phyloP scores from a whole-genome alignment of 116 monocot genomes.

The Thalassia testudinum region DNA sequence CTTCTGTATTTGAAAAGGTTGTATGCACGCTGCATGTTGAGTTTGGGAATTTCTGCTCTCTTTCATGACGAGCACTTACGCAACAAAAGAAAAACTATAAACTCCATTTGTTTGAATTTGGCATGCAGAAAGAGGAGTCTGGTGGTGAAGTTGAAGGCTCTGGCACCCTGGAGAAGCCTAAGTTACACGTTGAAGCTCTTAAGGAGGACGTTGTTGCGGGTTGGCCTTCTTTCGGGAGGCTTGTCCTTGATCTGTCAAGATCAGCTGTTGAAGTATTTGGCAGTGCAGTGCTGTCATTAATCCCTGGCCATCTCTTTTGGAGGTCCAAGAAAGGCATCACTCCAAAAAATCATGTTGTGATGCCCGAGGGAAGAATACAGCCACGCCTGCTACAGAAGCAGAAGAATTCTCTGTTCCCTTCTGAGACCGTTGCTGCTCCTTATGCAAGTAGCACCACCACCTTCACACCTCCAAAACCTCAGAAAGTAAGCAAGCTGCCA shows the following conservation, averaged over 20 bases:
- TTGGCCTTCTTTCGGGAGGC: slow-evolving; percentile 80
- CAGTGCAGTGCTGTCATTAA: slow-evolving; percentile 27
- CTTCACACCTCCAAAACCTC: slow-evolving; percentile 23
- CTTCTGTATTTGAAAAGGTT: slow-evolving; percentile 27
- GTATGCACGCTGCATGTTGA: slow-evolving; percentile 1
- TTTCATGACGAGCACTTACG: too few relatives aligned
- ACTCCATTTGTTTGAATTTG: too few relatives aligned
- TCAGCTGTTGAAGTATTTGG: slow-evolving; percentile 44
- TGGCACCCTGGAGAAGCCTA: too few relatives aligned
- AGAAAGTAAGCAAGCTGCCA: slow-evolving; percentile 48
- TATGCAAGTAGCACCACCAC: slow-evolving; percentile 12
- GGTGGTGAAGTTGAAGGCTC: too few relatives aligned
- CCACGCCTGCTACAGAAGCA: slow-evolving; percentile 31
- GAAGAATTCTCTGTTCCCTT: slow-evolving; percentile 19
- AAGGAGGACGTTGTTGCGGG: slow-evolving; percentile 59
- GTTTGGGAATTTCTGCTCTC: too few relatives aligned
- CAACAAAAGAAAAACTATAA: too few relatives aligned
- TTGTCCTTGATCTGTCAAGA: slow-evolving; percentile 63
- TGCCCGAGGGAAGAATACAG: slow-evolving; percentile 53
- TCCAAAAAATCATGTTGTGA: slow-evolving; percentile 58
- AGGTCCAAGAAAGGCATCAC: slow-evolving; percentile 44
- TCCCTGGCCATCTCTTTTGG: slow-evolving; percentile 21
- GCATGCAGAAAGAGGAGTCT: too few relatives aligned
- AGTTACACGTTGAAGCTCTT: slow-evolving; percentile 29
- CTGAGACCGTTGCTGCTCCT: slow-evolving; percentile 19